Evolutionary conservation across 768 basidiomycete genomes (phyloP).

Genomic region (Arthromyces matolae): DNA sequence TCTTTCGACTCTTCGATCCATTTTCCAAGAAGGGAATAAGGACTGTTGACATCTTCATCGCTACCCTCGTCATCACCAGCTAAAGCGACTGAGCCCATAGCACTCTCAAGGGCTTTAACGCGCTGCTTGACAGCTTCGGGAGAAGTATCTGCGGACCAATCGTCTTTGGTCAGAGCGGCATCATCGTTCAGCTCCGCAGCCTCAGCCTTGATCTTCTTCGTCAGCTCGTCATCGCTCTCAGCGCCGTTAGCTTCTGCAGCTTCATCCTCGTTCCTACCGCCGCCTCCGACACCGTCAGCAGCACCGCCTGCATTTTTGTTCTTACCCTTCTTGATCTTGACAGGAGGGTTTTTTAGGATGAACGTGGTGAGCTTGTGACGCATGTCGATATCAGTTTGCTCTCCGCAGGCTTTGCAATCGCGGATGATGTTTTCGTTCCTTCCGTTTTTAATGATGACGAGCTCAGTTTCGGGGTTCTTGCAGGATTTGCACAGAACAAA

Average conservation of each 20-base stretch:
- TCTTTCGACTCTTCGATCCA: conserved; percentile 79
- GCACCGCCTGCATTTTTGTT: conserved; percentile 43
- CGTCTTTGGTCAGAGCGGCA: conserved; percentile 59
- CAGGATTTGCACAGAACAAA: conserved; percentile 96
- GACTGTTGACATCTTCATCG: conserved; percentile 83
- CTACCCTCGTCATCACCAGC: conserved; percentile 82
- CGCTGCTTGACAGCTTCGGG: conserved; percentile 85
- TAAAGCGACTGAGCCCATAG: conserved; percentile 49
- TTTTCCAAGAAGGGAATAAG: conserved; percentile 75
- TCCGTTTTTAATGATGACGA: conserved; percentile 83
- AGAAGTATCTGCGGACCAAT: conserved; percentile 92
- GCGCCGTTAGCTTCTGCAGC: conserved; percentile 48
- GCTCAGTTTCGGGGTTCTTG: conserved; percentile 99
- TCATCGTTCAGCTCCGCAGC: conserved; percentile 72
- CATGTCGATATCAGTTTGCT: conserved; percentile 91
- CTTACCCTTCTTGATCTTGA: conserved; percentile 74
- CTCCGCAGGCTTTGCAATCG: conserved; percentile 98
- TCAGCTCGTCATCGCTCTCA: conserved; percentile 86
- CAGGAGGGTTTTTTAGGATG: conserved; percentile 96
- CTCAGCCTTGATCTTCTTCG: conserved; percentile 88
- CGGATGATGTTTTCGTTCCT: conserved; percentile 81
- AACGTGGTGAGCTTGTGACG: conserved; percentile 94
- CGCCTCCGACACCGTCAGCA: conserved; percentile 22
- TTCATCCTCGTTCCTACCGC: conserved; percentile 29
- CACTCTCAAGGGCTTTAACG: conserved; percentile 62